Evolutionary conservation across 768 basidiomycete species (phyloP), one percentile per base, ranked within the genome.

Genomic region (Piloderma croceum): DNA sequence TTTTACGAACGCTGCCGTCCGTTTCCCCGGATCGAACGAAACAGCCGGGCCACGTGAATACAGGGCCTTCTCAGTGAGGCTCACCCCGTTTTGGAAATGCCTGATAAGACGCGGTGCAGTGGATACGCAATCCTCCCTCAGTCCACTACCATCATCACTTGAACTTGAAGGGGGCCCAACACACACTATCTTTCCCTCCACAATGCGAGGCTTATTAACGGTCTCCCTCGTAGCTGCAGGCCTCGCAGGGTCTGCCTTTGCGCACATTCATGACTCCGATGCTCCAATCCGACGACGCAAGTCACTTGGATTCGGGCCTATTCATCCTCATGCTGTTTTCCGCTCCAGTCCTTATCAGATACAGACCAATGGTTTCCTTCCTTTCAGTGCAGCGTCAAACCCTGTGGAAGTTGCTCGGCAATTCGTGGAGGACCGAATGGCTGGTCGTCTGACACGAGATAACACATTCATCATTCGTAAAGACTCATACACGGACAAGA

Each of bases 291-390:
- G 61, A 24, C 64, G 63, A 39, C 80, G 93, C 54, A 96, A 97
- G 83, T 77, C 93, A 0, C 74, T 98, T 41, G 81, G 83, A 18
- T 96, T 94, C 57, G 93, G 93, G 1, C 90, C 91, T 5, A 65
- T 71, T 13, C 82, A 82, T 46, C 76, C 79, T 4, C 83, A 90
- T 51, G 82, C 83, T 5, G 74, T 74, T 34, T 89, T 81, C 64
- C 60, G 66, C 41, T 65, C 79, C 6, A 70, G 54, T 42, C 68
- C 74, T 7, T 62, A 68, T 59, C 61, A 69, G 53, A 61, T 81
- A 45, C 49, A 57, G 23, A 64, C 70, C 45, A 66, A 65, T 43
- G 67, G 62, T 1, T 68, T 75, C 37, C 49, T 64, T 9, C 64
- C 68, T 34, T 47, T 57, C 45, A 58, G 63, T 42, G 43, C 62